Percentiles rank a stretch among this genome's conserved stretches.
phyloP scores from a whole-genome alignment of 2,329 filamentous ascomycete species.

The Ophiocordyceps camponoti-saundersi region DNA sequence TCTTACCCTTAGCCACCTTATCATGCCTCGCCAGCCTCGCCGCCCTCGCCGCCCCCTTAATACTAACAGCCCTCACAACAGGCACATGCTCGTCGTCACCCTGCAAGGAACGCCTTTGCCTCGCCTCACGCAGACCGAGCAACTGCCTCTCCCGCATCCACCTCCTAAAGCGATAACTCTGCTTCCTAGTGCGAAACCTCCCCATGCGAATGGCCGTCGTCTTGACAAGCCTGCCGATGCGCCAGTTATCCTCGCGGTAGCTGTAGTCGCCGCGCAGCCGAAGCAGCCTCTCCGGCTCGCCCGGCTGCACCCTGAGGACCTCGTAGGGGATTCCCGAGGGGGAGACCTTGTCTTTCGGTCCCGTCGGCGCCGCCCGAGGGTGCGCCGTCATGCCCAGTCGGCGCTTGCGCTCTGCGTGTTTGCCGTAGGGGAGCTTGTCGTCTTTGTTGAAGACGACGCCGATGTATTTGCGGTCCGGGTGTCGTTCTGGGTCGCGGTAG shows the following conservation, averaged over 20 bases:
- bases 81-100: slow-evolving; percentile 9
- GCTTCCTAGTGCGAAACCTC: slow-evolving; percentile 31
- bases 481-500: slow-evolving; percentile 71
- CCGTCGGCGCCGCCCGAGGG: slow-evolving; percentile 22
- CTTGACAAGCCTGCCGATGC: slow-evolving; percentile 35
- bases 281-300: slow-evolving; percentile 29
- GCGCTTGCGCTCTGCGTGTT: slow-evolving; percentile 56
- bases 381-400: slow-evolving; percentile 55
- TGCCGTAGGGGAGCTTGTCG: slow-evolving; percentile 62
- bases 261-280: slow-evolving; percentile 35
- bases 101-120: slow-evolving; percentile 14
- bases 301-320: slow-evolving; percentile 22
- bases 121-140: slow-evolving; percentile 22
- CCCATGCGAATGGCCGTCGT: slow-evolving; percentile 32
- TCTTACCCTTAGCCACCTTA: slow-evolving; percentile 7
- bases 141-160: slow-evolving; percentile 23
- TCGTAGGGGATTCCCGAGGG: slow-evolving; percentile 33
- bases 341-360: slow-evolving; percentile 20
- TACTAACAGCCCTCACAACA: slow-evolving; percentile 17
- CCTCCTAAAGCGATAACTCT: slow-evolving; percentile 25
- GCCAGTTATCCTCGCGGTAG: slow-evolving; percentile 44
- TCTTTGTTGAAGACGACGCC: slow-evolving; percentile 76
- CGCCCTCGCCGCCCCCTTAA: slow-evolving; percentile 17
- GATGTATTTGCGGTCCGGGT: slow-evolving; percentile 86
- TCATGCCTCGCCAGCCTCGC: slow-evolving; percentile 12